Evolutionary conservation across 2,329 filamentous ascomycete genomes (phyloP).

Genomic region (Whalleya microplaca): DNA sequence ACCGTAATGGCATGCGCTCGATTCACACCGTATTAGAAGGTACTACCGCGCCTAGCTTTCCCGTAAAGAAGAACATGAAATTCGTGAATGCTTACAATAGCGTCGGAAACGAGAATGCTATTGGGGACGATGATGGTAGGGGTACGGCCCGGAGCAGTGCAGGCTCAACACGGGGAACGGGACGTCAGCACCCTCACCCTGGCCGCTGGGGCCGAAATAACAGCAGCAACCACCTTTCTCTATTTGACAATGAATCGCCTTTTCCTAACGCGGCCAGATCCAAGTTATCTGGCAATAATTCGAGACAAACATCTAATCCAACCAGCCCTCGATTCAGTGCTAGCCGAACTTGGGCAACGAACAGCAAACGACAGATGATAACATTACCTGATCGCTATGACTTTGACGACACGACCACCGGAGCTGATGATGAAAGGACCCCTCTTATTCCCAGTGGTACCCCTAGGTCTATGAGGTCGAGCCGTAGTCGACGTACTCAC

Average conservation of each 20-base stretch:
- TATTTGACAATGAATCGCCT: conserved; percentile 78
- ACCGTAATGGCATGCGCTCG: conserved; percentile 63
- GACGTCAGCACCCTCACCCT: conserved; percentile 75
- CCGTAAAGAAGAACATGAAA: conserved; percentile 92
- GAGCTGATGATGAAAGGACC: conserved; percentile 85
- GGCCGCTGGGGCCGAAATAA: conserved; percentile 75
- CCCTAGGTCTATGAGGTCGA: conserved; percentile 60
- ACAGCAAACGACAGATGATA: conserved; percentile 56
- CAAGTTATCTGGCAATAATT: conserved; percentile 62
- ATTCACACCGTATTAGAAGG: conserved; percentile 70
- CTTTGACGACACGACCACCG: conserved; percentile 75
- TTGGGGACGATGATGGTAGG: conserved; percentile 70
- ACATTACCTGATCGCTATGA: conserved; percentile 72
- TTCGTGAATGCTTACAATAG: conserved; percentile 81
- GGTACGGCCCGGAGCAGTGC: conserved; percentile 63
- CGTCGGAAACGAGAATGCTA: conserved; percentile 54
- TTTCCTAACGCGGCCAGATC: conserved; percentile 69
- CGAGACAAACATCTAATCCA: conserved; percentile 68
- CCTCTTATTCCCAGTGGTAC: conserved; percentile 68
- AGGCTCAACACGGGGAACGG: conserved; percentile 67
- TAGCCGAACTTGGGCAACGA: conserved; percentile 31
- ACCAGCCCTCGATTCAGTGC: conserved; percentile 64
- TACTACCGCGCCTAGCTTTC: conserved; percentile 48
- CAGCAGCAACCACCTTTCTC: conserved; percentile 68
- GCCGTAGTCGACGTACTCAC: conserved; percentile 60